Evolutionary conservation across 2,329 filamentous ascomycete species (phyloP).

Genomic region (Shiraia sp.): DNA sequence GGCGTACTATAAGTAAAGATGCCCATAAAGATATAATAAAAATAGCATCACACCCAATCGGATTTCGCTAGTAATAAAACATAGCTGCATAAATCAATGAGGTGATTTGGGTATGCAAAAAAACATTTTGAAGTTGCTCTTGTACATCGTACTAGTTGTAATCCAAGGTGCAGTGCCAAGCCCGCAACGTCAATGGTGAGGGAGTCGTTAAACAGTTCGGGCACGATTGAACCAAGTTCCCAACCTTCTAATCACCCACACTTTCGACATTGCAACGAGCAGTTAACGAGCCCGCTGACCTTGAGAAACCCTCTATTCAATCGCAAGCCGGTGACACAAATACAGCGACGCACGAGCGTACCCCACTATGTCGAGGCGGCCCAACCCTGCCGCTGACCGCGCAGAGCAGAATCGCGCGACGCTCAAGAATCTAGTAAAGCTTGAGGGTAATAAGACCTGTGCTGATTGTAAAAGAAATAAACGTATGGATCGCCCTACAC

Average conservation of each 20-base stretch:
- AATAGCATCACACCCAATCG: too few relatives aligned
- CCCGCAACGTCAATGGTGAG: slow-evolving; percentile 17
- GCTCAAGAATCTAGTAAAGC: slow-evolving; percentile 91
- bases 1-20: slow-evolving; percentile 12
- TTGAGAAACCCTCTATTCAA: too few relatives aligned
- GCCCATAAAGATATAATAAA: not conserved
- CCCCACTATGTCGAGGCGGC: slow-evolving; percentile 74
- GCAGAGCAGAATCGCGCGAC: slow-evolving; percentile 92
- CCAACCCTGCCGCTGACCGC: slow-evolving; percentile 80
- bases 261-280: not conserved
- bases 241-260: slow-evolving; percentile 2
- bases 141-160: too few relatives aligned
- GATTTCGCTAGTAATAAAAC: too few relatives aligned
- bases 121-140: too few relatives aligned
- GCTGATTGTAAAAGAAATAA: slow-evolving; percentile 99
- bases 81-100: not conserved
- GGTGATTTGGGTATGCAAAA: not conserved
- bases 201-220: slow-evolving; percentile 15
- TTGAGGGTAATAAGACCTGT: slow-evolving; percentile 95
- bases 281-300: too few relatives aligned
- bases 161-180: slow-evolving; percentile 3
- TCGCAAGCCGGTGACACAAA: not conserved
- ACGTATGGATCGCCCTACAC: slow-evolving; percentile 59
- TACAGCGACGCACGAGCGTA: slow-evolving; percentile 9
- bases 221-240: slow-evolving; percentile 16